Evolutionary conservation across 23 red algal genomes (phyloP), one percentile per base, ranked within the genome.

Genomic region (Cyanidioschyzon merolae): DNA sequence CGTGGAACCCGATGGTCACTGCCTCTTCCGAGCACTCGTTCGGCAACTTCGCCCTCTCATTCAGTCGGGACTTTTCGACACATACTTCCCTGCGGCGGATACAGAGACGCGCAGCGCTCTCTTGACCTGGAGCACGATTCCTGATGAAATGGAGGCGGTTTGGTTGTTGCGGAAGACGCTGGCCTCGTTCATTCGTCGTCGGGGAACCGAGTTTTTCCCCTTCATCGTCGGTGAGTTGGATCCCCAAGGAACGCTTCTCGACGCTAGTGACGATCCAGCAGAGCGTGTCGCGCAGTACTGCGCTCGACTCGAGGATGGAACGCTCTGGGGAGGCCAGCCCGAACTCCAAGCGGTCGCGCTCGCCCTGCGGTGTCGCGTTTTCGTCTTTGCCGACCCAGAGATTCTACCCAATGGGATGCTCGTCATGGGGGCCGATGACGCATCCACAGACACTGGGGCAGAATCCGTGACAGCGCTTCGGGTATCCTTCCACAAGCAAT

Each of bases 1-100:
- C n/a, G 76, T 93, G 32, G 39, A 76, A 24, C 84, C 90, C 0
- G 90, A 93, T 67, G 90, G 90, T 16, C 79, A 93, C 76, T 93
- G 90, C 74, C 37, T 88, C 67, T 93, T 86, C 32, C 76, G 79
- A 34, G 79, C 90, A 25, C 68, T 93, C 39, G 90, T 80, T 2
- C 83, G 86, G 75, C 89, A 91, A 77, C 80, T 91, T 7, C 63
- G 32, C 68, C 50, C 83, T 7, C 7, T 54, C 45, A 54, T 54
- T 54, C 21, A 15, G 12, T 54, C 45, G 12, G 21, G 21, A 7
- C 45, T 7, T 21, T 54, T 54, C 21, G 45, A 54, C 21, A 21
- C 12, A 21, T 54, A 21, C 45, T 54, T 54, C 21, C 45, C 45
- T 54, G 45, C 7, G 21, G 45, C 45, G 45, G 21, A 54, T 54